Conservation (phyloP, 2,329 filamentous ascomycete genomes). For the Simplicillium sp. region DNA sequence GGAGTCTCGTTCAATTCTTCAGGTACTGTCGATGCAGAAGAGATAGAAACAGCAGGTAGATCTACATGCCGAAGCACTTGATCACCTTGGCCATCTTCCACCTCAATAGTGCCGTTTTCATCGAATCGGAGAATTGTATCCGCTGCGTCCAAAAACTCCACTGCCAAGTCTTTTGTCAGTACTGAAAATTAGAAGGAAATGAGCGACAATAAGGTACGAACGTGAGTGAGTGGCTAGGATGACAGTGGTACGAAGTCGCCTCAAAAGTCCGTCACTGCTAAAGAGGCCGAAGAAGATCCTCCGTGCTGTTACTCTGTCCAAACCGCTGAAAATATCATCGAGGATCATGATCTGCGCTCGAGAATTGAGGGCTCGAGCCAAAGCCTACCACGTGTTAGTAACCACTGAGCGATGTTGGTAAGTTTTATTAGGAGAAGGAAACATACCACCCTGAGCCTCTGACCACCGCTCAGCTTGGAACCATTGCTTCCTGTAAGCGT, state of each 20-base stretch:
- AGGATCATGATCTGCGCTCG: not conserved
- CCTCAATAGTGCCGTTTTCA: too few species aligned
- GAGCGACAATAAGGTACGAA: not conserved
- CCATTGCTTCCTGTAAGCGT: not conserved
- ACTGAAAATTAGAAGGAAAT: not conserved
- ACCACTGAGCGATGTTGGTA: too few species aligned
- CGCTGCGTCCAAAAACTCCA: not conserved
- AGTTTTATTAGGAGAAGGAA: not conserved
- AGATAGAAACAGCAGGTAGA: too few species aligned
- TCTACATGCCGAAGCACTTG: too few species aligned
- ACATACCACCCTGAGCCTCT: slow-evolving; percentile 2
- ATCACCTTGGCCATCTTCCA: too few species aligned
- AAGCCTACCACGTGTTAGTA: not conserved
- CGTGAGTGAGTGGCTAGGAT: slow-evolving; percentile 1
- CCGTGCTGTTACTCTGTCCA: slow-evolving; percentile 1
- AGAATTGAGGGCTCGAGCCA: slow-evolving; percentile 1
- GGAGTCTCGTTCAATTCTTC: too few species aligned
- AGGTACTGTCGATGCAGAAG: too few species aligned
- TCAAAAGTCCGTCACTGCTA: not conserved
- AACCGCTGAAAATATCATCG: slow-evolving; percentile 1
- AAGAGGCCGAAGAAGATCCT: not conserved
- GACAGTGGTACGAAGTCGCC: not conserved
- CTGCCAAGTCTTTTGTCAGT: not conserved
- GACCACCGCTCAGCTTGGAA: slow-evolving; percentile 1
- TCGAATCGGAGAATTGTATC: too few species aligned